These are phyloP conservation scores for Chlorella sp. DNA, from an alignment of 139 green algal species.

Conservation along the genomic window DNA sequence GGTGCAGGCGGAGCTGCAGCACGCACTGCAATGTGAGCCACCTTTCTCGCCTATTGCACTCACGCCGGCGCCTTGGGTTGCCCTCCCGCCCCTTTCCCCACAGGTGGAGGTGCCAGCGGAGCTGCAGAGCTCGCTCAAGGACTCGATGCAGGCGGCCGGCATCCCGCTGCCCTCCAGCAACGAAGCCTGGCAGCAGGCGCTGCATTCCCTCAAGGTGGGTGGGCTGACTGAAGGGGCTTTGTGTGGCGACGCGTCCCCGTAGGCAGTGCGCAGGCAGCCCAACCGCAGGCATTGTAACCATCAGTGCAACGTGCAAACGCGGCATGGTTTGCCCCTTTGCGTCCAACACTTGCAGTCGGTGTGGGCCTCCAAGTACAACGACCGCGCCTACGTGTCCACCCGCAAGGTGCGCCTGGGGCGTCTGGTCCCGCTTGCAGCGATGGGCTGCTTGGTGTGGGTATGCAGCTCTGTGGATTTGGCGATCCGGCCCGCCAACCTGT, in stretches of 20 bases:
- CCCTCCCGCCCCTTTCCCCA: background rate
- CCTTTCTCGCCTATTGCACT: too few relatives aligned
- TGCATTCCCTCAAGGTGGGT: conserved; percentile 68
- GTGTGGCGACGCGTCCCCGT: background rate
- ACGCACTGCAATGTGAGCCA: too few relatives aligned
- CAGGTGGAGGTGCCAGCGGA: conserved; percentile 61
- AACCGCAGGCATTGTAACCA: too few relatives aligned
- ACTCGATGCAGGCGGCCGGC: conserved; percentile 68
- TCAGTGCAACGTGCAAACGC: too few relatives aligned
- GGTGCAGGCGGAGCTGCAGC: too few relatives aligned
- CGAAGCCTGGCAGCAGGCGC: conserved; percentile 74
- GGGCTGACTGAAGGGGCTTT: background rate
- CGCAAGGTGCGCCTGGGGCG: conserved; percentile 54
- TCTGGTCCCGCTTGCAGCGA: too few relatives aligned
- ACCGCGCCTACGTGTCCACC: conserved; percentile 84
- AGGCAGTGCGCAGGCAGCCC: too few relatives aligned
- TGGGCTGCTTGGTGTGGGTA: too few relatives aligned
- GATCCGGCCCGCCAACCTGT: too few relatives aligned
- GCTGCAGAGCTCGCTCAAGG: conserved; percentile 66
- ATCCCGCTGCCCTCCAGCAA: conserved; percentile 80
- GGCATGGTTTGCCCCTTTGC: too few relatives aligned
- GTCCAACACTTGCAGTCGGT: conserved; percentile 60
- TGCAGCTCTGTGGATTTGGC: too few relatives aligned
- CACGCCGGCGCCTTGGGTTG: too few relatives aligned
- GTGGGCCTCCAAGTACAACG: conserved; percentile 99